Conservation (phyloP, 208 protist genomes). For the Trypanosoma mega region DNA sequence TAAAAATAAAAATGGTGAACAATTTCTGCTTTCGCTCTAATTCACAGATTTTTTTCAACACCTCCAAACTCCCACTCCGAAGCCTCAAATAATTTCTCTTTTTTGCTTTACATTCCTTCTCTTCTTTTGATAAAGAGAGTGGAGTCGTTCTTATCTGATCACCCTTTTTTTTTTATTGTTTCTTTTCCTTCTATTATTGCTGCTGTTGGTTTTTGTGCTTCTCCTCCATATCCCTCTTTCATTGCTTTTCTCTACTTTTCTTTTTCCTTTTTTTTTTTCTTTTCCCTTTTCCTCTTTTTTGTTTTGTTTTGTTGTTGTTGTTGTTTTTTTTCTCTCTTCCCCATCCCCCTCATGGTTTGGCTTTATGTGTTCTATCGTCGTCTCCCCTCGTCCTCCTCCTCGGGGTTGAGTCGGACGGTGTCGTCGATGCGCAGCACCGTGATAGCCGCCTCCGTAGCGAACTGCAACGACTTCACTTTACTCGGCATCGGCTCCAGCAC, state of each 20-base stretch:
- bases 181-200: neutral
- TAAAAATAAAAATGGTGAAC: too few relatives aligned
- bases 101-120: too few relatives aligned
- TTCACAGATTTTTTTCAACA: too few relatives aligned
- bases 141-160: too few relatives aligned
- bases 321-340: slow-evolving; percentile 7
- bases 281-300: neutral
- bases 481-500: slow-evolving; percentile 99
- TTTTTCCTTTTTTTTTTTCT: slow-evolving; percentile 7
- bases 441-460: slow-evolving; percentile 99
- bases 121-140: too few relatives aligned
- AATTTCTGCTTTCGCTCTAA: too few relatives aligned
- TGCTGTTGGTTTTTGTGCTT: neutral
- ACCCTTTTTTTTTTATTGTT: neutral
- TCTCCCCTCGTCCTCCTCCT: slow-evolving; percentile 60
- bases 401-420: slow-evolving; percentile 96
- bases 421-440: slow-evolving; percentile 99
- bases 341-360: neutral
- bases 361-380: slow-evolving; percentile 19
- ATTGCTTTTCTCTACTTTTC: neutral
- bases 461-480: slow-evolving; percentile 99
- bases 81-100: too few relatives aligned
- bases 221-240: neutral
- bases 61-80: too few relatives aligned
- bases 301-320: neutral